Evolutionary conservation across 768 basidiomycete genomes (phyloP), one percentile per base, ranked within the genome.

Genomic region (Psilocybe cyanescens): DNA sequence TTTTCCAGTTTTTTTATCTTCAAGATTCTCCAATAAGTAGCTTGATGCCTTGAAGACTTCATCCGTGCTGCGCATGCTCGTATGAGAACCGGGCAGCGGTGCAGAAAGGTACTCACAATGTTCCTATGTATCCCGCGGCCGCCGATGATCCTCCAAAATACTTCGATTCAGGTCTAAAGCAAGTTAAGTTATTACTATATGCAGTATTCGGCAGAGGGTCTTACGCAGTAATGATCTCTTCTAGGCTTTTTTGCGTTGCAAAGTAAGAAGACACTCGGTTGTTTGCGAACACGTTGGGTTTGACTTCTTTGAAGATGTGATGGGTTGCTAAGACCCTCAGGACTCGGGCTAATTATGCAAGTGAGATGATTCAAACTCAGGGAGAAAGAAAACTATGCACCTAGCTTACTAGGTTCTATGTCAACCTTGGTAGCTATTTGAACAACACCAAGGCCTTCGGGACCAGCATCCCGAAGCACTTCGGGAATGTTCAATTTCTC

Each of bases 401-500:
- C 75, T 12, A 80, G 63, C 59, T 78, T 78, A 30, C 66, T 52
- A 3, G 72, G 60, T 33, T 77, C 70, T 50, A 75, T 64, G 6
- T 65, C 65, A 52, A 66, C 72, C 33, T 67, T 68, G 9, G 65
- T 65, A 1, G 75, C 75, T 35, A 79, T 78, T 8, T 75, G 72
- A 9, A 65, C 56, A 11, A 77, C 71, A 49, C 76, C 76, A 17
- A 75, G 61, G 2, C 75, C 78, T 46, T 71, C 41, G 3, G 71
- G 66, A 17, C 80, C 81, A 11, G 74, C 77, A 58, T 77, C 78
- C 1, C 75, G 71, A 11, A 81, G 65, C 6, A 81, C 77, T 58
- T 81, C 79, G 1, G 73, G 73, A 8, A 80, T 75, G 51, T 75
- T 71, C 1, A 71, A 70, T 54, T 76, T 72, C 5, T 74, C 58